Conservation (phyloP, 2,329 filamentous ascomycete species). For the Diaporthe vaccinii region DNA sequence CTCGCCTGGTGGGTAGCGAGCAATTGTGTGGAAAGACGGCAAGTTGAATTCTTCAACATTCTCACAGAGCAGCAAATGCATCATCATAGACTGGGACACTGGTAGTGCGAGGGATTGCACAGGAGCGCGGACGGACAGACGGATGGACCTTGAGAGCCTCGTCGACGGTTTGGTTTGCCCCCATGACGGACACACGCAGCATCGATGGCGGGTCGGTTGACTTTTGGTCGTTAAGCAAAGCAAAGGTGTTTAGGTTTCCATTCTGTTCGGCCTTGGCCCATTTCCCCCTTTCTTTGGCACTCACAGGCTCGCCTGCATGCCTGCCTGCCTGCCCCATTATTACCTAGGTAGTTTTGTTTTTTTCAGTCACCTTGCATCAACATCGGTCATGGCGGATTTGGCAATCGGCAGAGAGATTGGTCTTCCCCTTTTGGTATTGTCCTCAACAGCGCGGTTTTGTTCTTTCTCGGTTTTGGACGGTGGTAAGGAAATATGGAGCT, state of each 20-base stretch:
- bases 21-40: conserved; percentile 12
- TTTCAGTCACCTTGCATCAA: conserved; percentile 18
- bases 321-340: not conserved
- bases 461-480: not conserved
- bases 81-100: conserved; percentile 30
- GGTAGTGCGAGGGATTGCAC: not conserved
- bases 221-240: conserved; percentile 29
- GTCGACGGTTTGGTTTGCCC: not conserved
- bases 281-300: not conserved
- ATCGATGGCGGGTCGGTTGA: conserved; percentile 9
- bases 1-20: not conserved
- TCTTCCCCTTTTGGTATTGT: not conserved
- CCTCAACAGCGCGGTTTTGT: conserved; percentile 5
- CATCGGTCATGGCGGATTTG: conserved; percentile 1
- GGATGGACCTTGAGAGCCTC: not conserved
- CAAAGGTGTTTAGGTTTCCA: conserved; percentile 28
- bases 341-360: not conserved
- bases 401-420: not conserved
- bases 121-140: not conserved
- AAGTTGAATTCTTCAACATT: conserved; percentile 31
- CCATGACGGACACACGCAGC: conserved; percentile 3
- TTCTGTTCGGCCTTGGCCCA: not conserved
- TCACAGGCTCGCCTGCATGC: not conserved
- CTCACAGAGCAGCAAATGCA: conserved; percentile 22
- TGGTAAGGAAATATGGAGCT: not conserved